These are phyloP conservation scores for Fusarium sacchari DNA, from an alignment of 2,329 filamentous ascomycete species.

Conservation along the genomic window DNA sequence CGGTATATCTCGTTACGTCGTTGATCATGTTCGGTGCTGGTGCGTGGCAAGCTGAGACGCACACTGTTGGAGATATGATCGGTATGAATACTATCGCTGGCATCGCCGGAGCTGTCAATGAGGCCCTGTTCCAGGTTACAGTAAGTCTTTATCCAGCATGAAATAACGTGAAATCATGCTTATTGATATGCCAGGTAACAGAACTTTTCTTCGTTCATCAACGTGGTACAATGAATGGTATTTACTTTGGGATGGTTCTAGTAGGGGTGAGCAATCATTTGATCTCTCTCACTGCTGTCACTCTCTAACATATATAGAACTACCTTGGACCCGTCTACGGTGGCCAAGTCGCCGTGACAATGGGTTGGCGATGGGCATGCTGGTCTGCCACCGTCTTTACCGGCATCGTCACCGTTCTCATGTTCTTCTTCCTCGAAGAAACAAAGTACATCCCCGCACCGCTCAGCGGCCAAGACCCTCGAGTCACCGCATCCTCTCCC, in stretches of 20 bases:
- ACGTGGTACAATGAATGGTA: constrained; percentile 44
- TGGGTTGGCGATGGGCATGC: constrained; percentile 54
- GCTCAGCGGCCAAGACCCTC: background rate
- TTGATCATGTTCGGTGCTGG: constrained; percentile 33
- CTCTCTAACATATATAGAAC: background rate
- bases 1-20: constrained; percentile 43
- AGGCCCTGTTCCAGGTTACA: constrained; percentile 52
- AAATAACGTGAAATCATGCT: fast-evolving
- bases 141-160: background rate
- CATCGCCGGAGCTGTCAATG: constrained; percentile 50
- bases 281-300: fast-evolving
- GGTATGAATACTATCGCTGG: constrained; percentile 44
- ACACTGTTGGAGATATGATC: constrained; percentile 34
- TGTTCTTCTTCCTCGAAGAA: constrained; percentile 51
- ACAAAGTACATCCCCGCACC: constrained; percentile 6
- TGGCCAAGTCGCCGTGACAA: constrained; percentile 9
- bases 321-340: constrained; percentile 32
- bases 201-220: constrained; percentile 48
- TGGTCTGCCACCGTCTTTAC: constrained; percentile 43
- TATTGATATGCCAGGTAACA: background rate
- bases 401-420: constrained; percentile 19
- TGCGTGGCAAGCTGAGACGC: constrained; percentile 41
- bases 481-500: fast-evolving
- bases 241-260: constrained; percentile 31
- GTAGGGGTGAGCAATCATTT: constrained; percentile 7